Evolutionary conservation across 371 early-diverging fungal genomes (phyloP).

Genomic region (Apophysomyces variabilis): DNA sequence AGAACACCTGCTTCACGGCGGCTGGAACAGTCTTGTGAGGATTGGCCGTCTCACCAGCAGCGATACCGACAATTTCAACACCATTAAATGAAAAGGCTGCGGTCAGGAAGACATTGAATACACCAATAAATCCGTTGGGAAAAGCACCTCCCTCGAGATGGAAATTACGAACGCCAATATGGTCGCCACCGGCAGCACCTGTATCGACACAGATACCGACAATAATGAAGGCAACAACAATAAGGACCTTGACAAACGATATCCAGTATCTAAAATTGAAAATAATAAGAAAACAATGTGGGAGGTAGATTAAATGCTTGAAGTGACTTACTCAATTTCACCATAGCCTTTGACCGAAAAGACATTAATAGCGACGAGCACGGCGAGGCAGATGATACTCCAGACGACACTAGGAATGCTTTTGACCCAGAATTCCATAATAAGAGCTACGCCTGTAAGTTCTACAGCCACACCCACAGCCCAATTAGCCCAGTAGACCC

Average conservation of each 20-base stretch:
- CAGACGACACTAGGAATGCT: conserved; percentile 61
- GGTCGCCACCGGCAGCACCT: conserved; percentile 48
- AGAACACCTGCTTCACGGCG: conserved; percentile 77
- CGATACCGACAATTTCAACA: conserved; percentile 77
- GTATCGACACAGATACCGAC: conserved; percentile 78
- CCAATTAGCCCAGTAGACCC: conserved; percentile 87
- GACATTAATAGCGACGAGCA: conserved; percentile 66
- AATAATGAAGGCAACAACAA: conserved; percentile 72
- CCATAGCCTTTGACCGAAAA: conserved; percentile 74
- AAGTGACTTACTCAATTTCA: conserved; percentile 51
- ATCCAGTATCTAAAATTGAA: conserved; percentile 51
- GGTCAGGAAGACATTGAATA: conserved; percentile 72
- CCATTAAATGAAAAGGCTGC: conserved; percentile 90
- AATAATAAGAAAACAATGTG: background rate
- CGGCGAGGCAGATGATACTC: conserved; percentile 61
- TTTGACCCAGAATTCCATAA: conserved; percentile 82
- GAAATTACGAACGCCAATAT: conserved; percentile 69
- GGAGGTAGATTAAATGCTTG: background rate
- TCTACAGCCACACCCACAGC: conserved; percentile 83
- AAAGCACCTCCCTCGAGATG: conserved; percentile 75
- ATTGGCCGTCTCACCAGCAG: conserved; percentile 76
- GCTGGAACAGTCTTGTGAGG: conserved; percentile 76
- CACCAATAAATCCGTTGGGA: conserved; percentile 73
- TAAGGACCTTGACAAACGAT: conserved; percentile 58
- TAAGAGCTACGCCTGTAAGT: conserved; percentile 76